Percentiles rank a stretch among this genome's conserved stretches.
Evolutionary conservation across 2,329 filamentous ascomycete species (phyloP).

Genomic region (Trichophyton benhamiae): DNA sequence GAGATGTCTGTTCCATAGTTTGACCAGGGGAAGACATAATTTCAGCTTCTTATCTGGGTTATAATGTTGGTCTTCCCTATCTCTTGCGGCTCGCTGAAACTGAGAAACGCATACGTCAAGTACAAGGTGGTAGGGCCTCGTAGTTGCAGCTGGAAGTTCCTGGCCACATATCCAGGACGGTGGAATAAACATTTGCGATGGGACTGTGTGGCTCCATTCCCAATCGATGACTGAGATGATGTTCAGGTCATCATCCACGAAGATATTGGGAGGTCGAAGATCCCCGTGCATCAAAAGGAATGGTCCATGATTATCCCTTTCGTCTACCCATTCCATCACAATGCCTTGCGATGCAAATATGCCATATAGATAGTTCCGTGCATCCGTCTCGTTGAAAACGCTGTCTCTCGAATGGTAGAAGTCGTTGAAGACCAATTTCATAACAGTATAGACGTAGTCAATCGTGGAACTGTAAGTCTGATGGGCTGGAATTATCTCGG

Average conservation of each 20-base stretch:
- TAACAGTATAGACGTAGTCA: conserved; percentile 7
- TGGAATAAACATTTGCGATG: conserved; percentile 7
- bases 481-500: conserved; percentile 1
- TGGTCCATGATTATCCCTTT: conserved; percentile 8
- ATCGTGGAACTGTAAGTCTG: conserved; percentile 8
- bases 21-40: background rate
- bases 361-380: conserved; percentile 8
- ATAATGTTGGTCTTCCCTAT: background rate
- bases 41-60: background rate
- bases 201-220: conserved; percentile 10
- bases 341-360: conserved; percentile 7
- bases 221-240: conserved; percentile 8
- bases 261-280: conserved; percentile 11
- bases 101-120: background rate
- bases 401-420: conserved; percentile 6
- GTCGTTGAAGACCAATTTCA: conserved; percentile 7
- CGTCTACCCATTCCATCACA: conserved; percentile 10
- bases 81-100: background rate
- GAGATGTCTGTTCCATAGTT: background rate
- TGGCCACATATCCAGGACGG: conserved; percentile 6
- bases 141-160: background rate
- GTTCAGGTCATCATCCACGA: conserved; percentile 8
- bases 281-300: conserved; percentile 13
- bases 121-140: background rate
- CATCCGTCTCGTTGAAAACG: conserved; percentile 9